A percentile compares a stretch with the other conserved stretches of the same genome.
Conservation (phyloP, 2,329 filamentous ascomycete genomes). For the Fusarium palustre region DNA sequence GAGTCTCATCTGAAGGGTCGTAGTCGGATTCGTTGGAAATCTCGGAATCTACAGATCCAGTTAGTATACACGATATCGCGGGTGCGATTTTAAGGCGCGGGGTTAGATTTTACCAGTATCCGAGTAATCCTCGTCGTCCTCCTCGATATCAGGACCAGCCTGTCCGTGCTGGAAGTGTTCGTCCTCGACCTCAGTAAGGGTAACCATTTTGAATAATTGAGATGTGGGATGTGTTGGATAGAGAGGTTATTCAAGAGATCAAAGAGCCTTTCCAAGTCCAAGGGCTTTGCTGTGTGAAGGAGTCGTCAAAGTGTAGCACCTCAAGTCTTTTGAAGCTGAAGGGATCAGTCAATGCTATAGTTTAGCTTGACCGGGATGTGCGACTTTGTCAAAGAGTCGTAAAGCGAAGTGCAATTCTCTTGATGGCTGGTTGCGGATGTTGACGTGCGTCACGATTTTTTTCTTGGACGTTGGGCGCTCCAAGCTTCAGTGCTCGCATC, state of each 20-base stretch:
- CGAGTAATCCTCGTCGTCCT: conserved; percentile 94
- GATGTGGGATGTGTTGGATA: conserved; percentile 6
- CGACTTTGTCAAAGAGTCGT: conserved; percentile 12
- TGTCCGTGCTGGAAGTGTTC: conserved; percentile 87
- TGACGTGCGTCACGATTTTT: conserved; percentile 46
- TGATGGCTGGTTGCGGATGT: conserved; percentile 31
- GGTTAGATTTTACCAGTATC: conserved; percentile 78
- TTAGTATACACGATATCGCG: conserved; percentile 12
- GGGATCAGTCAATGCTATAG: background rate
- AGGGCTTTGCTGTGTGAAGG: conserved; percentile 12
- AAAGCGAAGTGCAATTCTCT: conserved; percentile 34
- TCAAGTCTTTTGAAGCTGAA: background rate
- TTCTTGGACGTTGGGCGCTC: conserved; percentile 41
- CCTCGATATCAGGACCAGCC: conserved; percentile 79
- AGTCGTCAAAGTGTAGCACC: conserved; percentile 2
- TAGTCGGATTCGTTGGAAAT: conserved; percentile 84
- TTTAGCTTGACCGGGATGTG: background rate
- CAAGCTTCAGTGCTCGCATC: conserved; percentile 14
- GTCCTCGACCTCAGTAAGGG: conserved; percentile 95
- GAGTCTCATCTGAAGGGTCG: conserved; percentile 67
- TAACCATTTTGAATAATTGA: conserved; percentile 78
- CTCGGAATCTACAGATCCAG: conserved; percentile 74
- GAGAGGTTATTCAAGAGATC: conserved; percentile 19
- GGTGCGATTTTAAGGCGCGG: conserved; percentile 8
- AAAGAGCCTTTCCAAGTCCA: conserved; percentile 15